Evolutionary conservation across 2,329 filamentous ascomycete species (phyloP), one percentile per base, ranked within the genome.

Genomic region (Claviceps purpurea): DNA sequence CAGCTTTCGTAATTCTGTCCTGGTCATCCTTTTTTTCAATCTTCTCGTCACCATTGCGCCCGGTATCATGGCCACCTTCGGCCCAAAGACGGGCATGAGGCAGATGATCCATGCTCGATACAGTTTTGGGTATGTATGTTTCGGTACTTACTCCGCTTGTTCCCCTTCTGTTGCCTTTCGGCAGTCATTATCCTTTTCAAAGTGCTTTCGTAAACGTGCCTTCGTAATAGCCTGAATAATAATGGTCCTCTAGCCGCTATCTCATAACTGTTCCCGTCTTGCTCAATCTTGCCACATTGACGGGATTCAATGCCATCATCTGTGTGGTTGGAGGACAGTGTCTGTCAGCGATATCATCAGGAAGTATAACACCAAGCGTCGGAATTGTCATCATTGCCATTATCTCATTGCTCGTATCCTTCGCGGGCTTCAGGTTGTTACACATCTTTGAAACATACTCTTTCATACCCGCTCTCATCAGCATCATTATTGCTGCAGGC

Each of bases 51-150:
- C 75, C 0, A 54, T 74, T 6, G 68, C 75, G 0, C 75, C 79
- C 0, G 79, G 77, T 3, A 81, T 76, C 58, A 66, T 84, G 26
- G 73, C 73, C 43, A 80, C 75, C 0, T 64, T 81, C 49, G 79
- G 80, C 0, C 77, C 80, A 4, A 76, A 75, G 63, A 82, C 79
- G 10, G 81, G 80, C 43, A 76, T 84, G 73, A 72, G 81, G 16
- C 80, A 84, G 63, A 81, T 84, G 73, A 74, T 84, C 7, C 78
- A 81, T 57, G 80, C 81, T 4, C 71, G 81, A 22, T 84, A 77
- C 62, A 77, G 75, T 42, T 85, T 82, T 60, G 79, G 78, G 70
- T 77, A 65, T 50, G 65, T 47, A n/a, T 50, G 65, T 44, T 18
- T 46, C 11, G 43, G 8, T 18, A 34, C 16, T 44, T 26, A 34